Evolutionary conservation across 2,329 filamentous ascomycete species (phyloP), one percentile per base, ranked within the genome.

Genomic region (Furcasterigmium sp.): DNA sequence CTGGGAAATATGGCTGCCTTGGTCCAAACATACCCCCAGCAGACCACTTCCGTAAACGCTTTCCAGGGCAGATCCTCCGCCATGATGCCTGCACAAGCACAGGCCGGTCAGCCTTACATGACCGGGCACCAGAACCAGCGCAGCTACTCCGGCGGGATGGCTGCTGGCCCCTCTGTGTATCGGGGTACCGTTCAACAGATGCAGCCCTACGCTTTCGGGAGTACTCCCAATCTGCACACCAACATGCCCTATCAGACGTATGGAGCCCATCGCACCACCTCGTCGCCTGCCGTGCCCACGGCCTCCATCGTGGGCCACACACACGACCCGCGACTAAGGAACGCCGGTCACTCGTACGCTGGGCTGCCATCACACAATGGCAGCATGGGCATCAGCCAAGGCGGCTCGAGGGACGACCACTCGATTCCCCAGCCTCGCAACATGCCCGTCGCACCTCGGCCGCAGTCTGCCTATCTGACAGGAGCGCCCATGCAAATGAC

Each of bases 21-120:
- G 73, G 84, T 91, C 59, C 87, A 91, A 70, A 81, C 84, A 49
- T 87, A 86, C 61, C 80, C 86, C 57, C 84, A 87, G 69, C 84
- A 88, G 67, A 81, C 82, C 59, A 75, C 76, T 64, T 82, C 85
- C 53, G 76, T 82, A 56, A 83, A 83, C 51, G 85, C 90, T 77
- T 81, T 91, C 57, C 85, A 89, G 64, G 78, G 83, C 55, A 80
- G 84, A 62, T 80, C 84, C 49, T 75, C 76, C 47, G 76, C 76
- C 54, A 79, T 84, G 61, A 61, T 75, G 44, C 60, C 68, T 40
- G 60, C 69, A 43, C 76, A 77, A 56, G 56, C 66, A 42, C 75
- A 78, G 49, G 58, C 67, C 26, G 67, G 62, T 50, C 70, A 75
- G 50, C 72, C 74, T 50, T 82, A 79, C 52, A 59, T 66, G 46